phyloP scores from a whole-genome alignment of 176 grass and related monocot genomes.

The Olyra latifolia region DNA sequence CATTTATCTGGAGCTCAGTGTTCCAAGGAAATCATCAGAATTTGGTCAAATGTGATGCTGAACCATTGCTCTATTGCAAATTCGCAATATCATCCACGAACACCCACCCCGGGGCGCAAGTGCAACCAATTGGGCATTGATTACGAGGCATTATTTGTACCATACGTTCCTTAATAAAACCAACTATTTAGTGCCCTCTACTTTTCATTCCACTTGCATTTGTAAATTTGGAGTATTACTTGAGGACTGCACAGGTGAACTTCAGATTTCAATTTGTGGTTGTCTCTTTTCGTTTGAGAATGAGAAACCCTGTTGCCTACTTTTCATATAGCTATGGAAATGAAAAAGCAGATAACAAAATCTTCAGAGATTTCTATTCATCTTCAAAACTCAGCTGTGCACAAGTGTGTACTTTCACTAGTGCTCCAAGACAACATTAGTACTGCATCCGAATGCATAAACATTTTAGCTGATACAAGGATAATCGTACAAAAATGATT shows the following conservation, averaged over 20 bases:
- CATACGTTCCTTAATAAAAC: neutral
- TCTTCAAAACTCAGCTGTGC: neutral
- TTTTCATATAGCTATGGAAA: neutral
- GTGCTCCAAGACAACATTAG: neutral
- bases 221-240: neutral
- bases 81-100: neutral
- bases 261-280: neutral
- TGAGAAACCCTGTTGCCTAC: neutral
- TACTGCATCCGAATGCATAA: neutral
- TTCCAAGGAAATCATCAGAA: neutral
- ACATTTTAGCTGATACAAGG: neutral
- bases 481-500: neutral
- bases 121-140: neutral
- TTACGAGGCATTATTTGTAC: neutral
- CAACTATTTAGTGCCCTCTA: neutral
- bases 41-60: neutral
- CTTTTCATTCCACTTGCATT: neutral
- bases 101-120: neutral
- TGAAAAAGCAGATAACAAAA: neutral
- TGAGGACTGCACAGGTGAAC: neutral
- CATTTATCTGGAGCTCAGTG: neutral
- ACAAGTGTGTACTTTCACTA: neutral
- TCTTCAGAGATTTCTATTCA: neutral
- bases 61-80: neutral
- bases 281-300: neutral